These are phyloP conservation scores for Arbutus unedo DNA, from an alignment of 148 eudicot genomes.

Conservation along the genomic window DNA sequence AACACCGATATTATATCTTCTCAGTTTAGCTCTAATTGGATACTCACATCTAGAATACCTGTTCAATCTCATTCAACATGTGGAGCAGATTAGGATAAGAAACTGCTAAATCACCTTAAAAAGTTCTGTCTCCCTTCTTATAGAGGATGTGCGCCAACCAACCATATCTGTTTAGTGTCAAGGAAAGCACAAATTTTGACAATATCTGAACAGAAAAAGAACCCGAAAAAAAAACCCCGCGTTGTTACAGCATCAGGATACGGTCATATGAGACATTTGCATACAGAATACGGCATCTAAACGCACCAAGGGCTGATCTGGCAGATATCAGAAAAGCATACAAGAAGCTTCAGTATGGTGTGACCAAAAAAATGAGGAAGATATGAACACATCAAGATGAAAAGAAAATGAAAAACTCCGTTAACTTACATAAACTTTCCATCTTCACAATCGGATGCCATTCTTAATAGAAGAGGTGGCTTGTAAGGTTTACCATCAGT, in stretches of 20 bases:
- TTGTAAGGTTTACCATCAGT: constrained; percentile 81
- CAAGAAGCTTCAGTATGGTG: constrained; percentile 17
- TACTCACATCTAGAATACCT: background rate
- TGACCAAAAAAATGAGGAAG: background rate
- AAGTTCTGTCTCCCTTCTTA: constrained; percentile 90
- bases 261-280: constrained; percentile 93
- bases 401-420: constrained; percentile 1
- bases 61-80: background rate
- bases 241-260: constrained; percentile 49
- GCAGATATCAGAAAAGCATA: constrained; percentile 22
- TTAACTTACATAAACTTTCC: constrained; percentile 72
- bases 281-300: constrained; percentile 78
- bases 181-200: constrained; percentile 27
- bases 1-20: background rate
- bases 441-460: constrained; percentile 87
- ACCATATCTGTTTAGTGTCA: constrained; percentile 74
- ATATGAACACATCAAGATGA: background rate
- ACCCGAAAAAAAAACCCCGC: background rate
- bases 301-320: constrained; percentile 95
- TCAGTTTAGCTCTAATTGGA: background rate
- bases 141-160: constrained; percentile 97
- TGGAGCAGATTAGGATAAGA: background rate
- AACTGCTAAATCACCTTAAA: constrained; percentile 49
- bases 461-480: constrained; percentile 86
- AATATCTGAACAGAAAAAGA: constrained; percentile 7